Base-by-base conservation (phyloP, 495 filamentous ascomycete genomes). In the Aspergillus haitiensis region DNA sequence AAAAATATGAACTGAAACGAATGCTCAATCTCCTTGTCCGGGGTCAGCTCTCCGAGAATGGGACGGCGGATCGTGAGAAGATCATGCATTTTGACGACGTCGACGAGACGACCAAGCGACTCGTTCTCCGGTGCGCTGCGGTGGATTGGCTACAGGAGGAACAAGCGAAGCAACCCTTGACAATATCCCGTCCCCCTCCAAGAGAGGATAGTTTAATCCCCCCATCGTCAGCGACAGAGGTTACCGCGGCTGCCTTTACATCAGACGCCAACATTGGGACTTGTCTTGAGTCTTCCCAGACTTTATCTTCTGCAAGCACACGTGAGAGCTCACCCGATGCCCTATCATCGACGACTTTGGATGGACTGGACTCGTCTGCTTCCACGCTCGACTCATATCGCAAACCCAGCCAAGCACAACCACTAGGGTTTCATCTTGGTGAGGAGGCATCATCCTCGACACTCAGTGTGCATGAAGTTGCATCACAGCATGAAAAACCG, bases 51-150 rank as follows among this genome's bases (percentile, higher is more conserved):
- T 70, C 71, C 52, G 50, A 50, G 21, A 64, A 70, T 44, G 65
- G 51, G 42, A 72, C 75, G 15, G 49, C 64, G 2, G 73, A 76
- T 31, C 55, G 63, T 13, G 76, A 72, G 51, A 78, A 69, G 48
- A 90, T 85, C 55, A 82, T 80, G 31, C 95, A 98, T 72, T 98
- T 98, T 65, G 88, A 87, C 46, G 93, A 94, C 0, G 88, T 89
- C 5, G 94, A 98, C 62, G 88, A 92, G 50, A 98, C 95, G 0
- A 98, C 95, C 0, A 69, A 88, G 33, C 83, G 93, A 21, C 85
- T 98, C 13, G 89, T 96, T 11, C 79, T 85, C 27, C 86, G 95
- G 33, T 96, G 94, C 61, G 80, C 83, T 40, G 86, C 86, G 40
- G 92, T 96, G n/a, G 78, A 84, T 8, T 98, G 94, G 94, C 75